Base-by-base conservation (phyloP, 257 asterid genomes). In the Gardenia jasminoides region DNA sequence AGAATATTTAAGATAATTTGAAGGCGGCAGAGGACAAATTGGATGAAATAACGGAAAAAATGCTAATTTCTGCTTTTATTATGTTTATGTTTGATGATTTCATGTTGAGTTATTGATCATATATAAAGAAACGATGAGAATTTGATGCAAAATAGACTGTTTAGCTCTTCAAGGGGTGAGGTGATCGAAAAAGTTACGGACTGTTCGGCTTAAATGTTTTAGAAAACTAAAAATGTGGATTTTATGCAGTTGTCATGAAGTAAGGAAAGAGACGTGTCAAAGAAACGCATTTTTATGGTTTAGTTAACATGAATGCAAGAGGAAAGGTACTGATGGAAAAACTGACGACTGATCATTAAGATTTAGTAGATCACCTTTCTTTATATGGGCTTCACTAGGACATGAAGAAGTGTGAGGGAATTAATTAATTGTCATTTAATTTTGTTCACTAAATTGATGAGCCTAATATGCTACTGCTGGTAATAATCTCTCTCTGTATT, bases 401-500 rank as follows among this genome's bases (percentile, higher is more conserved):
- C 2, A 2, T 15, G 36, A 36, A 61, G 26, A 24, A 66, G 4
- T 67, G 8, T 0, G 67, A 31, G 24, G 56, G 56, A 58, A 22
- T 43, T 2, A 68, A n/a, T 58, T 64, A 41, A 24, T 48, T 66
- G 47, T 44, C 48, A 59, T 59, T 56, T 33, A 15, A 43, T 24
- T 71, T 71, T 24, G 3, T 48, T 36, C 44, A 36, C 30, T 22
- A 52, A 50, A 33, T 67, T 1, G 10, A 2, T 59, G 3, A 48
- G 26, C 39, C 19, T 26, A 77, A 48, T 50, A 46, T 24, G 7
- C 39, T 19, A 13, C 28, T 28, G 15, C 68, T 58, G 33, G 52
- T 82, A 47, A 68, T 59, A 74, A 71, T 67, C 50, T 70, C 8
- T 70, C 62, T 41, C 6, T 43, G 31, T 79, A 10, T 33, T 31